phyloP scores from a whole-genome alignment of 306 rosid species.

The Trifolium fragiferum region DNA sequence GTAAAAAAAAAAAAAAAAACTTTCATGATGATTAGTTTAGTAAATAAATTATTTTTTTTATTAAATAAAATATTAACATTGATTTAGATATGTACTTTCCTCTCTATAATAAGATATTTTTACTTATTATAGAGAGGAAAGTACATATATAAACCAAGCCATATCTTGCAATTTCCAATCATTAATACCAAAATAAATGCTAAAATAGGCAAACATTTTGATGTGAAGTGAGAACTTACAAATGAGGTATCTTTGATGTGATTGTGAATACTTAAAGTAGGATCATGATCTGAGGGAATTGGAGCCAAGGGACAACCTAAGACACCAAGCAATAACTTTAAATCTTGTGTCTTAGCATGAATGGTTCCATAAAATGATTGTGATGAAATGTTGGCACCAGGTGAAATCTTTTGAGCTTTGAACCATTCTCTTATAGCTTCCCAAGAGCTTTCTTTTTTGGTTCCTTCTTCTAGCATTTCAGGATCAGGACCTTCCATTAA shows the following conservation, averaged over 20 bases:
- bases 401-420: slow-evolving; percentile 62
- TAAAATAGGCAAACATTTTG: not conserved
- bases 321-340: slow-evolving; percentile 89
- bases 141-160: not conserved
- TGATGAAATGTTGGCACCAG: slow-evolving; percentile 36
- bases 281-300: slow-evolving; percentile 63
- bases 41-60: too few species aligned
- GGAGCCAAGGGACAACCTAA: slow-evolving; percentile 96
- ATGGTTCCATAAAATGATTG: slow-evolving; percentile 50
- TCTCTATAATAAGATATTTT: too few species aligned
- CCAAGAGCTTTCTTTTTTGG: slow-evolving; percentile 89
- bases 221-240: slow-evolving; percentile 49
- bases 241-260: slow-evolving; percentile 72
- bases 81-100: too few species aligned
- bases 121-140: not conserved
- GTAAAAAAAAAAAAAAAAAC: too few species aligned
- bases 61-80: too few species aligned
- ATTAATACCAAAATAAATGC: not conserved
- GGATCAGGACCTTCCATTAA: slow-evolving; percentile 95
- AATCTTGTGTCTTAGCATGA: slow-evolving; percentile 76
- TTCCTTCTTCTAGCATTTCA: slow-evolving; percentile 82
- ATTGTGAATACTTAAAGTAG: slow-evolving; percentile 49
- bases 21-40: too few species aligned
- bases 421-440: slow-evolving; percentile 91
- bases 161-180: not conserved